A percentile compares a stretch with the other conserved stretches of the same genome.
Evolutionary conservation across 2,329 filamentous ascomycete species (phyloP).

Genomic region (Xylariaceae sp.): DNA sequence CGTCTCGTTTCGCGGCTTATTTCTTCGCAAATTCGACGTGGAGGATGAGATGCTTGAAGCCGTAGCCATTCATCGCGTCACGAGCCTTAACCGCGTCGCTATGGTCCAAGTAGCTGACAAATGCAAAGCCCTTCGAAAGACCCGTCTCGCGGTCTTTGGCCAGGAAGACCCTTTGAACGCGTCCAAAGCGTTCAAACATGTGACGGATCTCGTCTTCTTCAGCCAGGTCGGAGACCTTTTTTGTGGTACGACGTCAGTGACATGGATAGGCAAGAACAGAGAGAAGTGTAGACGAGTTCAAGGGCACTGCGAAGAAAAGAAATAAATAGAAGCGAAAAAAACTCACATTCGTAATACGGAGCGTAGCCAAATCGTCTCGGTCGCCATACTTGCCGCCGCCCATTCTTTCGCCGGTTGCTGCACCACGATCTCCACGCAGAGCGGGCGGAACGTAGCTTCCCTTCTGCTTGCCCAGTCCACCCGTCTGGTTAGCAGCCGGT

Average conservation of each 20-base stretch:
- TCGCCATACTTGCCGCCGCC: constrained; percentile 79
- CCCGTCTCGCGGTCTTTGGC: constrained; percentile 97
- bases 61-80: constrained; percentile 95
- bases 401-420: constrained; percentile 76
- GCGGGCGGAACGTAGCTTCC: constrained; percentile 92
- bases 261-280: background rate
- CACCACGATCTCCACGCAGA: constrained; percentile 64
- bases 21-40: constrained; percentile 83
- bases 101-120: constrained; percentile 93
- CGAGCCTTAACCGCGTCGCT: constrained; percentile 86
- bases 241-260: background rate
- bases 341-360: constrained; percentile 95
- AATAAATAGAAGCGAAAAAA: constrained; percentile 24
- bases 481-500: constrained; percentile 36
- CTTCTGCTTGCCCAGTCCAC: constrained; percentile 56
- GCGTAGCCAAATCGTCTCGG: constrained; percentile 90
- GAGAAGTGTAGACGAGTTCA: background rate
- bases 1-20: no score
- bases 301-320: background rate
- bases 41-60: constrained; percentile 82
- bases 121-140: constrained; percentile 95
- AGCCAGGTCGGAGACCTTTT: constrained; percentile 88
- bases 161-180: constrained; percentile 94
- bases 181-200: constrained; percentile 96
- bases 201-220: constrained; percentile 93